Percentiles rank a stretch among this genome's conserved stretches.
phyloP scores from a whole-genome alignment of 805 yeast genomes.

The Hanseniaspora occidentalis region DNA sequence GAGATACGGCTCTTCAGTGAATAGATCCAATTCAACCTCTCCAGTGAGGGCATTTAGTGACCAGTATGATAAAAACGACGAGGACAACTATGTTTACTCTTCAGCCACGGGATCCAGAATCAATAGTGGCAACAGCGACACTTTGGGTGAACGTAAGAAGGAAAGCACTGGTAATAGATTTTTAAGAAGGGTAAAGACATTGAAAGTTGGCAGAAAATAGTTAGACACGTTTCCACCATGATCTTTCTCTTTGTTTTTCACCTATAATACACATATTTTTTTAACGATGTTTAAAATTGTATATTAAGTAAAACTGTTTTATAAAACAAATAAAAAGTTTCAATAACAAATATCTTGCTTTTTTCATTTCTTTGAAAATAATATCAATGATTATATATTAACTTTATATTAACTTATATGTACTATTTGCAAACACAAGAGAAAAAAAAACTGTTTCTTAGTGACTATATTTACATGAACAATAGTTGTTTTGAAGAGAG shows the following conservation, averaged over 20 bases:
- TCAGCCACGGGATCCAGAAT: constrained; percentile 17
- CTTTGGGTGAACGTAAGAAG: constrained; percentile 9
- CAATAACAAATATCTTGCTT: too few species aligned
- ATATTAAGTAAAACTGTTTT: neutral
- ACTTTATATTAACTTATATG: too few species aligned
- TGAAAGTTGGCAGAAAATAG: constrained; percentile 53
- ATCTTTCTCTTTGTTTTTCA: constrained; percentile 56
- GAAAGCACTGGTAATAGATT: constrained; percentile 39
- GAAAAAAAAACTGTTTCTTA: too few species aligned
- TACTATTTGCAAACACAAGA: too few species aligned
- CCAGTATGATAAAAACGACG: constrained; percentile 13
- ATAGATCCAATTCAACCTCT: neutral
- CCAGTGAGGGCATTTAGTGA: constrained; percentile 13
- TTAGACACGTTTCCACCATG: constrained; percentile 33
- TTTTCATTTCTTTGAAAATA: neutral
- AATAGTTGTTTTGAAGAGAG: too few species aligned
- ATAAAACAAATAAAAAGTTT: too few species aligned
- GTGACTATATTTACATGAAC: too few species aligned
- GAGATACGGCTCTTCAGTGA: neutral
- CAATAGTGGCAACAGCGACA: constrained; percentile 13
- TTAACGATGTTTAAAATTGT: neutral
- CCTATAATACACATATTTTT: neutral
- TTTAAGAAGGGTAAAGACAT: constrained; percentile 76
- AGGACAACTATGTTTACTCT: constrained; percentile 19
- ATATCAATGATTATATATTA: constrained; percentile 4